Base-by-base conservation (phyloP, 495 filamentous ascomycete species). In the Penicillium egyptiacum region DNA sequence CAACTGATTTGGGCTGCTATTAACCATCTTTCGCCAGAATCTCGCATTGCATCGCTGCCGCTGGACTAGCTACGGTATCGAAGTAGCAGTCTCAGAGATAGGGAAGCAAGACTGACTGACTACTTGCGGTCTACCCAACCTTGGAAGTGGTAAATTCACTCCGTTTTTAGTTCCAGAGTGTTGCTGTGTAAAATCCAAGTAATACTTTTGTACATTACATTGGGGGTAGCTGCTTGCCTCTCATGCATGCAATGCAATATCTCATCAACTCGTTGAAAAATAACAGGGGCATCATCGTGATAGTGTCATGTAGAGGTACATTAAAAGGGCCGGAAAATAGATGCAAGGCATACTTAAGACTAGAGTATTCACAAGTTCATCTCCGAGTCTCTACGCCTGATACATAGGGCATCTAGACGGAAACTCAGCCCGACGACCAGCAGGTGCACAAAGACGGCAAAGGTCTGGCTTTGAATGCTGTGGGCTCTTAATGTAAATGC, bases 401-500 rank as follows among this genome's bases (percentile, higher is more conserved):
- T 50, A 52, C 76, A 79, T 20, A 79, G 52, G n/a, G 61, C 56
- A 23, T 65, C 66, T 37, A 72, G 50, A 11, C 66, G 63, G 46
- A 70, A 65, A 52, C 70, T 66, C 4, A 75, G 19, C 14, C 56
- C 60, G 26, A 78, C 68, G 4, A 72, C 57, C 0, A 67, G 10
- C 14, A 76, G 43, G 63, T 79, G 75, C 8, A 70, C 22, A 9
- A 70, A 9, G 2, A 68, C 51, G 10, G 65, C 61, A 16, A 69
- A 12, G 9, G 60, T 25, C 48, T 78, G 75, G 8, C 66, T 25
- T 2, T 48, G 53, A 6, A 71, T 17, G 23, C 66, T 72, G 35
- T 53, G 67, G 8, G 57, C 48, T 10, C 64, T 59, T 10, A 82
- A 60, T 42, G 86, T 83, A 5, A 88, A 53, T 0, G 78, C 77